Base-by-base conservation (phyloP, 352 stramenopile species). In the Pythium insidiosum region DNA sequence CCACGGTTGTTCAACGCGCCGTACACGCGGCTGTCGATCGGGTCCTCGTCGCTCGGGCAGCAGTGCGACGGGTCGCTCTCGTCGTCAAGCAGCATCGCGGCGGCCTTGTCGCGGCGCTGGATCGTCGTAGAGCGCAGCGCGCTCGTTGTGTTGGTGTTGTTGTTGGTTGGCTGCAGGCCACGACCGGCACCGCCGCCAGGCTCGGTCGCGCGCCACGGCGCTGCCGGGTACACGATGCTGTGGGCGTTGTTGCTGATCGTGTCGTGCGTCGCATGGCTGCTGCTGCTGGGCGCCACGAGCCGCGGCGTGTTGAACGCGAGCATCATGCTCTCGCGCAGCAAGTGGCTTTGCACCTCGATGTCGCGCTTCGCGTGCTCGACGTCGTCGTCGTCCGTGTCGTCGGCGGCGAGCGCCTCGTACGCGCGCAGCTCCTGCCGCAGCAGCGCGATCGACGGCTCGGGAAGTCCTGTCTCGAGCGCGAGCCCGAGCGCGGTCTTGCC, bases 251-350 rank as follows among this genome's bases (percentile, higher is more conserved):
- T 26, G 45, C 7, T 34, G 26, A 5, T 42, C 5, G 16, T 38
- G 20, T 53, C 38, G 20, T 44, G n/a, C n/a, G n/a, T n/a, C n/a
- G n/a, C n/a, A n/a, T n/a, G n/a, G n/a, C n/a, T n/a, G n/a, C n/a
- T n/a, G n/a, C n/a, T n/a, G n/a, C n/a, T n/a, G n/a, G n/a, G n/a
- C n/a, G n/a, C n/a, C n/a, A n/a, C n/a, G n/a, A n/a, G n/a, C n/a
- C n/a, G n/a, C n/a, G n/a, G 23, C 1, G 46, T 5, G 18, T 23
- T 37, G 20, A 47, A 7, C 33, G 62, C 58, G 37, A 73, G 56
- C 55, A 84, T 56, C 58, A 92, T 85, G 34, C 73, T 88, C 38
- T 88, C 72, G 25, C 79, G 79, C 47, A 89, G 51, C 22, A 79
- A 58, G 37, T 87, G 72, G 38, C 73, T 88, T 61, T 92, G 75